phyloP scores from a whole-genome alignment of 129 eudicot genomes.

The Helichrysum umbraculigerum region DNA sequence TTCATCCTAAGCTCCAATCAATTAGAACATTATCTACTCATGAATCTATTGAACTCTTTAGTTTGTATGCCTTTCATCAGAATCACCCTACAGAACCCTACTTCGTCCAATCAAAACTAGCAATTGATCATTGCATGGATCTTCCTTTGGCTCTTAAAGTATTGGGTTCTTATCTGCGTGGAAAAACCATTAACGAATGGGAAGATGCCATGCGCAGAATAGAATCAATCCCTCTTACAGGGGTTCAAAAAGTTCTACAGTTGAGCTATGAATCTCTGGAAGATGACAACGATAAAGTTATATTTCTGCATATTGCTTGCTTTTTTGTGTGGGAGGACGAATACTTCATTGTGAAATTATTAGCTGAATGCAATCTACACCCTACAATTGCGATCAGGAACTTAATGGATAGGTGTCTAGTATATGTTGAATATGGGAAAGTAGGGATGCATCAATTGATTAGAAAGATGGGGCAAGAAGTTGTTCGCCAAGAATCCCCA shows the following conservation, averaged over 20 bases:
- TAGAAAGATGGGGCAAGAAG: constrained; percentile 35
- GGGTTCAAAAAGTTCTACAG: constrained; percentile 14
- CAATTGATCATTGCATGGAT: constrained; percentile 31
- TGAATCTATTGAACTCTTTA: no score
- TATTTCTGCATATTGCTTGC: no score
- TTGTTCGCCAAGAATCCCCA: constrained; percentile 39
- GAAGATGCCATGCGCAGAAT: constrained; percentile 25
- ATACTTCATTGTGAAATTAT: no score
- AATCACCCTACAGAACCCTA: no score
- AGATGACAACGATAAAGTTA: constrained; percentile 19
- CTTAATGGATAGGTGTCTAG: constrained; percentile 27
- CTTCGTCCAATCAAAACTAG: no score
- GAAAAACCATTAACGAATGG: constrained; percentile 28
- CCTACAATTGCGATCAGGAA: constrained; percentile 21
- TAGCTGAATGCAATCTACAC: no score
- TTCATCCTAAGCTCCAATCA: no score
- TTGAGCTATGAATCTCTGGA: constrained; percentile 29
- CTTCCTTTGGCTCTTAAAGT: constrained; percentile 42
- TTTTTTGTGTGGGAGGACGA: no score
- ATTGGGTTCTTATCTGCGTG: constrained; percentile 15
- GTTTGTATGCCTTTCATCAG: no score
- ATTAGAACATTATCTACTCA: no score
- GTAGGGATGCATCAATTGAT: no score
- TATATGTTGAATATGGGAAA: neutral
- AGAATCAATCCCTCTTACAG: constrained; percentile 20